Conservation (phyloP, 306 rosid species). For the Leucaena leucocephala region DNA sequence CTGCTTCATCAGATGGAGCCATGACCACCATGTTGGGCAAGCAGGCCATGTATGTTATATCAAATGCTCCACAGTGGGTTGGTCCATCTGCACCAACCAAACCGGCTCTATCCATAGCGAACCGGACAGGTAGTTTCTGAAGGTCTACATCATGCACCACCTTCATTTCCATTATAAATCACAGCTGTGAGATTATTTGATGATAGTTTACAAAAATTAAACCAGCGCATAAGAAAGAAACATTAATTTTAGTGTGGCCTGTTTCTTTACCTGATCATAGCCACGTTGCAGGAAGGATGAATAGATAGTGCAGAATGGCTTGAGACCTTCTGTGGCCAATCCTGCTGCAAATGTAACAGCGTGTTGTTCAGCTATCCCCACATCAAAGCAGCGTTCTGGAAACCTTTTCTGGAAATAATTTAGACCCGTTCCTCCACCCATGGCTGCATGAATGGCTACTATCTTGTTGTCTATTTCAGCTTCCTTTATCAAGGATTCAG, state of each 20-base stretch:
- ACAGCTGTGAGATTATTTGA: slow-evolving; percentile 15
- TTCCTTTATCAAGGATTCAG: slow-evolving; percentile 83
- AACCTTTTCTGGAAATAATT: slow-evolving; percentile 83
- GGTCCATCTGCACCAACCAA: slow-evolving; percentile 98
- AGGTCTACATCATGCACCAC: slow-evolving; percentile 93
- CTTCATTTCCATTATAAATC: slow-evolving; percentile 42
- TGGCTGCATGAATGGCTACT: slow-evolving; percentile 95
- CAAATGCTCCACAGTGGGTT: slow-evolving; percentile 96
- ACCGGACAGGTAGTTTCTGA: slow-evolving; percentile 87
- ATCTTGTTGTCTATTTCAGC: slow-evolving; percentile 76
- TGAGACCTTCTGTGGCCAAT: slow-evolving; percentile 89
- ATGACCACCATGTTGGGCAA: slow-evolving; percentile 96
- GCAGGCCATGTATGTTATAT: slow-evolving; percentile 90
- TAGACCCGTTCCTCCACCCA: slow-evolving; percentile 96
- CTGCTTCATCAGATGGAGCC: slow-evolving; percentile 98
- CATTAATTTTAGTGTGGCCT: not conserved
- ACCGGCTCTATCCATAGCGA: slow-evolving; percentile 92
- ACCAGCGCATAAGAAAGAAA: not conserved
- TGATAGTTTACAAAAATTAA: not conserved
- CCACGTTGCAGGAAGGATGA: slow-evolving; percentile 94
- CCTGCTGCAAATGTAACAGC: slow-evolving; percentile 98
- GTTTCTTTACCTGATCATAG: slow-evolving; percentile 70
- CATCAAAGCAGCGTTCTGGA: slow-evolving; percentile 90
- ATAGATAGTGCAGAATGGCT: slow-evolving; percentile 91
- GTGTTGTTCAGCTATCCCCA: slow-evolving; percentile 94